These are phyloP conservation scores for Jamesozyma hellenica DNA, from an alignment of 805 yeast genomes.

Conservation along the genomic window DNA sequence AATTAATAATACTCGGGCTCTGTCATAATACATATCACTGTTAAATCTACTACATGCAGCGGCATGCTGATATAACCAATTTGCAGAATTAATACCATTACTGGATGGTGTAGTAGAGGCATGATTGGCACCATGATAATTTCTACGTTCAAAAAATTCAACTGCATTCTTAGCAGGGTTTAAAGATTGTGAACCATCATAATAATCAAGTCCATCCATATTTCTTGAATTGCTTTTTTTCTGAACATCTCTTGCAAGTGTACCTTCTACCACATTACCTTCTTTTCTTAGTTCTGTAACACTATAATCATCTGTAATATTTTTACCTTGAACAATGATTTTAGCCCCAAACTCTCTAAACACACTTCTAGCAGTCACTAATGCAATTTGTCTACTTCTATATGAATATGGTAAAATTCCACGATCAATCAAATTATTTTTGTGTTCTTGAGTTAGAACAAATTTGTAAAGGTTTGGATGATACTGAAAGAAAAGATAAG, in stretches of 20 bases:
- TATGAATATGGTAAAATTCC: conserved; percentile 81
- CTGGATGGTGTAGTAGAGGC: conserved; percentile 12
- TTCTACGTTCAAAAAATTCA: conserved; percentile 32
- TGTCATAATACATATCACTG: conserved; percentile 45
- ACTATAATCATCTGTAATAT: conserved; percentile 82
- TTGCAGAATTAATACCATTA: conserved; percentile 47
- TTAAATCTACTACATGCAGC: conserved; percentile 68
- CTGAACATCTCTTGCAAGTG: conserved; percentile 15
- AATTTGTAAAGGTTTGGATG: conserved; percentile 69
- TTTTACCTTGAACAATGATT: conserved; percentile 67
- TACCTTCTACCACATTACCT: conserved; percentile 62
- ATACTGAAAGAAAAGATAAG: conserved; percentile 79
- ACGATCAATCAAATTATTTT: conserved; percentile 69
- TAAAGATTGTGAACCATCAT: conserved; percentile 3
- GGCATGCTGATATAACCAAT: conserved; percentile 82
- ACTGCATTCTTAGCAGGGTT: conserved; percentile 31
- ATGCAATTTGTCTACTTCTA: conserved; percentile 79
- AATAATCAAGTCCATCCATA: conserved; percentile 1
- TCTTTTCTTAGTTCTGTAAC: conserved; percentile 41
- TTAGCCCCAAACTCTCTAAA: conserved; percentile 88
- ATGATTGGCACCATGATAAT: background rate
- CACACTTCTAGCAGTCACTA: conserved; percentile 83
- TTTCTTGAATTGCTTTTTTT: background rate
- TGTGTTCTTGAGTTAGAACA: conserved; percentile 65
- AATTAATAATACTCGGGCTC: conserved; percentile 39